A percentile compares a stretch with the other conserved stretches of the same genome.
Conservation (phyloP, 2,329 filamentous ascomycete species). For the Beauveria sp. region DNA sequence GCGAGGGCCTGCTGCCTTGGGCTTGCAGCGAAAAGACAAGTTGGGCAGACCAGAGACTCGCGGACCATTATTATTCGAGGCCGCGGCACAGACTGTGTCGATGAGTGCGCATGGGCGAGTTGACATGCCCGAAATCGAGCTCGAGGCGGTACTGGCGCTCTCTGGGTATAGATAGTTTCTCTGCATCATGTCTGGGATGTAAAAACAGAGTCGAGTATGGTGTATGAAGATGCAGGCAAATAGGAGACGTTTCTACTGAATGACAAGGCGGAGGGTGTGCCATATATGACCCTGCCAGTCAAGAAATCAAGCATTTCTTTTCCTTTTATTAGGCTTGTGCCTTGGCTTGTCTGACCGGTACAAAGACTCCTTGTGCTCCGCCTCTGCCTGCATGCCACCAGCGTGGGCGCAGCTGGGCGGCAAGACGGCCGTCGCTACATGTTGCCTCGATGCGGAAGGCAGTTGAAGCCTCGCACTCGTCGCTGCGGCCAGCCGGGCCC, state of each 20-base stretch:
- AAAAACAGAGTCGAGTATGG: neutral
- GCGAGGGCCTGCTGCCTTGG: neutral
- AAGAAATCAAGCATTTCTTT: neutral
- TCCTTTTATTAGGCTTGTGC: neutral
- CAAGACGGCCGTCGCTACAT: neutral
- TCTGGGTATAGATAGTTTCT: conserved; percentile 5
- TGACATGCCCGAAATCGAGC: conserved; percentile 7
- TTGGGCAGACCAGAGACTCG: conserved; percentile 4
- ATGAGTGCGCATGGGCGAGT: conserved; percentile 7
- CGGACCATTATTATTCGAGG: neutral
- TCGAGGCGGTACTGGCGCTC: neutral
- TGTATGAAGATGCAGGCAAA: neutral
- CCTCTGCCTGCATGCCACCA: neutral
- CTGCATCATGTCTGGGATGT: neutral
- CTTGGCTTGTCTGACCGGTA: conserved; percentile 1
- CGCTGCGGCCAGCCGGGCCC: conserved; percentile 1
- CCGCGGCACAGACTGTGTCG: neutral
- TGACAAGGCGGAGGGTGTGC: neutral
- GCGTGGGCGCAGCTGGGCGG: conserved; percentile 1
- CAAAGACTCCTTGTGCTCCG: conserved; percentile 7
- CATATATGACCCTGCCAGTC: neutral
- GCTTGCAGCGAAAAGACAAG: conserved; percentile 4
- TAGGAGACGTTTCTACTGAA: neutral
- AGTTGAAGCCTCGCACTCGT: neutral
- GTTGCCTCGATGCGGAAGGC: conserved; percentile 7